Evolutionary conservation across 805 yeast species (phyloP).

Genomic region (Yarrowia divulgata): DNA sequence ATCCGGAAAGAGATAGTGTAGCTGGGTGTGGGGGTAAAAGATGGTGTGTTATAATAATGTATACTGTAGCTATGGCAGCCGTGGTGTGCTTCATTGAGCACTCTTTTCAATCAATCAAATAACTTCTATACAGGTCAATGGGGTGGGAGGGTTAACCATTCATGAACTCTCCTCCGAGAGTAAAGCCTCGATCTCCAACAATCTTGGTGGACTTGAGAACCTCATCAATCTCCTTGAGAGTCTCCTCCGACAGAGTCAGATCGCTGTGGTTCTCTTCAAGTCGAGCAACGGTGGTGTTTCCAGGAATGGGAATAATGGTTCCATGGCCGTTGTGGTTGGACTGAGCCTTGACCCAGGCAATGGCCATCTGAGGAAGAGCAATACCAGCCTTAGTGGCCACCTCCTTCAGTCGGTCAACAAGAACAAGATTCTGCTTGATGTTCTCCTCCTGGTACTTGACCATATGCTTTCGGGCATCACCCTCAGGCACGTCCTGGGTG

Average conservation of each 20-base stretch:
- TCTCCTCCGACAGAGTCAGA: constrained; percentile 60
- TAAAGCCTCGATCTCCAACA: constrained; percentile 59
- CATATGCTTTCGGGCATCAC: constrained; percentile 60
- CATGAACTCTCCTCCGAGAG: constrained; percentile 26
- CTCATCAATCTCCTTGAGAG: constrained; percentile 60
- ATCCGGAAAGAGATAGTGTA: constrained; percentile 18
- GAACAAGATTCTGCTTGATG: constrained; percentile 58
- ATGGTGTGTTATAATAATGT: neutral
- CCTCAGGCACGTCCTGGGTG: constrained; percentile 58
- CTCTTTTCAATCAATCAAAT: neutral
- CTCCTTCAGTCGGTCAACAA: constrained; percentile 59
- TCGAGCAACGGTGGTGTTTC: constrained; percentile 67
- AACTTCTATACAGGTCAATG: constrained; percentile 13
- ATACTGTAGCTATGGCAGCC: neutral
- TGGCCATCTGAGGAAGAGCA: constrained; percentile 70
- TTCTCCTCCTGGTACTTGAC: constrained; percentile 70
- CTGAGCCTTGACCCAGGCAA: constrained; percentile 67
- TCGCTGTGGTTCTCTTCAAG: constrained; percentile 64
- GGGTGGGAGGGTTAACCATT: constrained; percentile 6
- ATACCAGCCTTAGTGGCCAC: constrained; percentile 58
- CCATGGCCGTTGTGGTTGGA: constrained; percentile 54
- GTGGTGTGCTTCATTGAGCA: neutral
- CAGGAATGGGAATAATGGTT: constrained; percentile 78
- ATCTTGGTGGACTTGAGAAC: constrained; percentile 56
- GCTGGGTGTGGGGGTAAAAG: neutral